These are phyloP conservation scores for Rhododendron vialii DNA, from an alignment of 148 eudicot genomes.

Conservation along the genomic window DNA sequence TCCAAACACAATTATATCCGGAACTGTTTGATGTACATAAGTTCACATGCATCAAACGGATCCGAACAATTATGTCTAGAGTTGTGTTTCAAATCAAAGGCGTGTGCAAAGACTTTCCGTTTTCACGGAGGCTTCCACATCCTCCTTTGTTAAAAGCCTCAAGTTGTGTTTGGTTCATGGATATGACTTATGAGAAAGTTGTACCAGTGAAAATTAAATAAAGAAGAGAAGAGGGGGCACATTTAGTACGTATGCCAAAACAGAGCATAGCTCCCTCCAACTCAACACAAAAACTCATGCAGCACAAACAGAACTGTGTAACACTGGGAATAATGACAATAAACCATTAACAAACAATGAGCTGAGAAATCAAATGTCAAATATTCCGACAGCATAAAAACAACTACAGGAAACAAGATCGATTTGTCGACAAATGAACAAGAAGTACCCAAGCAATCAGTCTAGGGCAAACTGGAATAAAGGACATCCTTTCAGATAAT, in stretches of 20 bases:
- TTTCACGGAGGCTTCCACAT: not conserved
- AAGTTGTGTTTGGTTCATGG: not conserved
- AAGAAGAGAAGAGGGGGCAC: not conserved
- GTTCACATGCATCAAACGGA: no score
- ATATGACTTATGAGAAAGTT: not conserved
- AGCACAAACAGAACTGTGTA: not conserved
- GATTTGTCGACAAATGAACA: conserved; percentile 8
- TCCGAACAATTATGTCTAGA: no score
- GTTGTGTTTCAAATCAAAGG: no score
- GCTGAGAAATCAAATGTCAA: not conserved
- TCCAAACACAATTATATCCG: no score
- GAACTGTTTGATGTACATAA: no score
- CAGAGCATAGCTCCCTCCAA: not conserved
- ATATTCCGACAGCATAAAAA: not conserved
- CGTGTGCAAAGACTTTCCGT: not conserved
- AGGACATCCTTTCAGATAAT: not conserved
- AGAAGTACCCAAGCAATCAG: not conserved
- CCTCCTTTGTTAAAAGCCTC: not conserved
- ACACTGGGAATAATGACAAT: no score
- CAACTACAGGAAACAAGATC: not conserved
- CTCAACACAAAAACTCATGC: not conserved
- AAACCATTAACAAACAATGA: not conserved
- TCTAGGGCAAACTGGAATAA: not conserved
- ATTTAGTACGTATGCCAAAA: not conserved
- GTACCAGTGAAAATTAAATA: not conserved